Base-by-base conservation (phyloP, 805 yeast species). In the Dipodascus albidus region DNA sequence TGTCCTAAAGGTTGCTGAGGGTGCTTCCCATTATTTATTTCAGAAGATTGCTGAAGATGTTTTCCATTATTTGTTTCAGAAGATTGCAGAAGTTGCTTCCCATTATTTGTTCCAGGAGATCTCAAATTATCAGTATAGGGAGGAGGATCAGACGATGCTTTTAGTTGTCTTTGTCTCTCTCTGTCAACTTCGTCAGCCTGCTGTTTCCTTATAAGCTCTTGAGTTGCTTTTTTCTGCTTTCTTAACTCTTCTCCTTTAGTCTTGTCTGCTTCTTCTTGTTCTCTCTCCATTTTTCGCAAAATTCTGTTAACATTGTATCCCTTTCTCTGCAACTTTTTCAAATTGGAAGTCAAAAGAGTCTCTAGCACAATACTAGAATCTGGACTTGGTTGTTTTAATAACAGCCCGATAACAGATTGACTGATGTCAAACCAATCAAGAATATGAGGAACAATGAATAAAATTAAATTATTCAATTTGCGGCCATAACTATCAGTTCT, bases 391-490 rank as follows among this genome's bases (percentile, higher is more conserved):
- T 59, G 48, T 24, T 55, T 54, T 2, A 69, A 57, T 2, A 67
- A 49, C 2, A 53, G 48, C 23, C 62, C 62, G 6, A 65, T 59
- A 20, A 70, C 54, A 2, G 70, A 62, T 35, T 61, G 64, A 6
- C 70, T 64, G 1, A 70, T 63, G 53, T 69, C 70, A 50, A 65
- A 69, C 71, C 72, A 71, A 38, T 69, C 70, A 44, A 63, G 58
- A 19, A 51, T 50, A 2, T 61, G 62, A 2, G 55, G 58, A n/a
- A 24, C 41, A 2, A 67, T 50, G 33, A 58, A 59, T 4, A 68
- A 52, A 11, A 47, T 41, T 20, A 42, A 23, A 3, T 53, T 47
- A 27, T 23, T 22, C 38, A 19, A 44, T 51, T 19, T 52, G 48
- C 50, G 53, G 19, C 19, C 24, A 20, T 19, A 27, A 2, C 23